Conservation (phyloP, 106 monocot genomes). For the Apostasia shenzhenica region DNA sequence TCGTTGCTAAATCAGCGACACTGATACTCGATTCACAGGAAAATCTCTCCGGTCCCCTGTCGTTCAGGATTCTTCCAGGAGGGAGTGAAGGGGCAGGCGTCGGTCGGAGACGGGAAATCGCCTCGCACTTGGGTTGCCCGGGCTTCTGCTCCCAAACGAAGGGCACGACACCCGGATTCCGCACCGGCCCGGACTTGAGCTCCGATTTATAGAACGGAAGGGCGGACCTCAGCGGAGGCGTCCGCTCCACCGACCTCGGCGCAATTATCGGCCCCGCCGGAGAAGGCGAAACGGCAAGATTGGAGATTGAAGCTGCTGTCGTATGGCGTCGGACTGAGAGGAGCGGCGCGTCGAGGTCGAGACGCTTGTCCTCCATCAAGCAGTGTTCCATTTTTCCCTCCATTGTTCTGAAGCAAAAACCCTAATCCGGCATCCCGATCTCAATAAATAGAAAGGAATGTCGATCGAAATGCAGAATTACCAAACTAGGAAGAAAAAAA, state of each 20-base stretch:
- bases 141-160: conserved; percentile 70
- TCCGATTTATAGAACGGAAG: conserved; percentile 63
- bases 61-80: neutral
- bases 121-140: conserved; percentile 39
- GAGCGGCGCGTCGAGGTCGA: conserved; percentile 56
- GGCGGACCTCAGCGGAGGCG: conserved; percentile 11
- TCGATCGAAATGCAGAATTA: too few species aligned
- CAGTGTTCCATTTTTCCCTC: neutral
- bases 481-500: too few species aligned
- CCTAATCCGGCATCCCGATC: neutral
- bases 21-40: neutral
- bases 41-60: neutral
- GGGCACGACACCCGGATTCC: conserved; percentile 46
- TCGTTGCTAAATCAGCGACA: neutral
- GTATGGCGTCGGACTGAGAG: conserved; percentile 52
- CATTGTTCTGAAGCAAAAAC: neutral
- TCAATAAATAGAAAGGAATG: too few species aligned
- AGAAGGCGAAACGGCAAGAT: neutral
- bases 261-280: neutral
- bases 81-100: neutral
- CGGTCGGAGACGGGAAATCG: neutral
- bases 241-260: neutral
- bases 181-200: conserved; percentile 41
- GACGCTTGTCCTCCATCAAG: conserved; percentile 37
- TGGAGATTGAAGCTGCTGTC: conserved; percentile 1